Percentiles rank a stretch among this genome's conserved stretches.
phyloP scores from a whole-genome alignment of 306 rosid species.

The Ziziphus jujuba region DNA sequence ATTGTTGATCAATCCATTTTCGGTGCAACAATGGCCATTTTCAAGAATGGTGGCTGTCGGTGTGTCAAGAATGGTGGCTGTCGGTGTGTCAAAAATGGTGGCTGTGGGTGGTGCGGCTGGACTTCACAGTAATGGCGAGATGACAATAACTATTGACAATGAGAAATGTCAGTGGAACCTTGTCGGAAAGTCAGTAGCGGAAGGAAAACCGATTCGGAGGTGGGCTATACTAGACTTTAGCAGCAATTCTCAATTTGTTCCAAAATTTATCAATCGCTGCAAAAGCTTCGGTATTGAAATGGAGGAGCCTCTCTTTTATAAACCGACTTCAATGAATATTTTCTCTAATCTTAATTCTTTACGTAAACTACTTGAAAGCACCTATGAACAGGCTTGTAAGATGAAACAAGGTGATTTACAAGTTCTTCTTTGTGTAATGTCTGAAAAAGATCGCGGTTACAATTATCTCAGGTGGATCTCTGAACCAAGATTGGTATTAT shows the following conservation, averaged over 20 bases:
- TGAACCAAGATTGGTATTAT: constrained; percentile 75
- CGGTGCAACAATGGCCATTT: no score
- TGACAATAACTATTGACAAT: constrained; percentile 38
- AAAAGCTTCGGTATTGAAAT: constrained; percentile 53
- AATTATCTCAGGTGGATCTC: constrained; percentile 68
- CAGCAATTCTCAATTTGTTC: constrained; percentile 37
- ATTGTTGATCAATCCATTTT: no score
- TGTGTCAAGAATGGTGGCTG: no score
- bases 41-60: no score
- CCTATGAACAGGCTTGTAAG: constrained; percentile 21
- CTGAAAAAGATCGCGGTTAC: constrained; percentile 55
- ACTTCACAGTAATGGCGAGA: constrained; percentile 49
- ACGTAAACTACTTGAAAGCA: constrained; percentile 42
- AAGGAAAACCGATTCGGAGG: constrained; percentile 50
- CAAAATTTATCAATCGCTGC: constrained; percentile 45
- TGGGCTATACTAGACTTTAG: constrained; percentile 73
- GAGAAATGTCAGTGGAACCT: constrained; percentile 78
- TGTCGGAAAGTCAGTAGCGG: constrained; percentile 52
- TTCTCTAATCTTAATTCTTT: constrained; percentile 32
- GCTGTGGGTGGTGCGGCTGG: no score
- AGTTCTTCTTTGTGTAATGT: constrained; percentile 76
- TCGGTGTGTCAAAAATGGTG: no score
- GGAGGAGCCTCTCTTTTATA: constrained; percentile 44
- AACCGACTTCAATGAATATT: constrained; percentile 43
- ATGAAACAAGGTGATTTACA: constrained; percentile 33